phyloP scores from a whole-genome alignment of 176 grass and related monocot species.

The Carex myosuroides region DNA sequence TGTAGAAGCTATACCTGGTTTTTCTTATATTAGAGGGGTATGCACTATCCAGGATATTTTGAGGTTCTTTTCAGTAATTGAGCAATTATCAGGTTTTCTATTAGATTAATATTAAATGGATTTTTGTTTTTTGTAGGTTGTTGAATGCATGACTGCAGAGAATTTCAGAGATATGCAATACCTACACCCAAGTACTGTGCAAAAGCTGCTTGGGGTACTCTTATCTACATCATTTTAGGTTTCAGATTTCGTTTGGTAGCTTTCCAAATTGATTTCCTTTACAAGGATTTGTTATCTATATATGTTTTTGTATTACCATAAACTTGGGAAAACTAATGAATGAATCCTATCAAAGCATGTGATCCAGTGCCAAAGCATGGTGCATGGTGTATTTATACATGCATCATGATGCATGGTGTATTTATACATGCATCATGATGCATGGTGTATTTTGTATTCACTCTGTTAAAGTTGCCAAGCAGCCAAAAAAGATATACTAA shows the following conservation, averaged over 20 bases:
- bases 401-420: not conserved
- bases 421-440: not conserved
- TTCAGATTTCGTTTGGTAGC: not conserved
- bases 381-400: not conserved
- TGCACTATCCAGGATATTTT: not conserved
- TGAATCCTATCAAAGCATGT: not conserved
- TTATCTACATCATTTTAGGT: not conserved
- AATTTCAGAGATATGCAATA: not conserved
- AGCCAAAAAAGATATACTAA: not conserved
- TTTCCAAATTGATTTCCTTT: not conserved
- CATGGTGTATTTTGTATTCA: not conserved
- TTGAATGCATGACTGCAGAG: not conserved
- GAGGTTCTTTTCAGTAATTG: not conserved
- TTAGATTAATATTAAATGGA: not conserved
- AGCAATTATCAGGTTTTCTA: not conserved
- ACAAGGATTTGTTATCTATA: not conserved
- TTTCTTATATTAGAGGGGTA: not conserved
- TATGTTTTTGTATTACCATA: not conserved
- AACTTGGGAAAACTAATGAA: not conserved
- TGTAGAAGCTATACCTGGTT: not conserved
- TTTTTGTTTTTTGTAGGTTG: not conserved
- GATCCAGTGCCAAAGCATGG: not conserved
- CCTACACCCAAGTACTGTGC: not conserved
- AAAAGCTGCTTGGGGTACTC: not conserved
- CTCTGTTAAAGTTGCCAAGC: not conserved